Evolutionary conservation across 345 rosid genomes (phyloP).

Genomic region (Lumnitzera littorea): DNA sequence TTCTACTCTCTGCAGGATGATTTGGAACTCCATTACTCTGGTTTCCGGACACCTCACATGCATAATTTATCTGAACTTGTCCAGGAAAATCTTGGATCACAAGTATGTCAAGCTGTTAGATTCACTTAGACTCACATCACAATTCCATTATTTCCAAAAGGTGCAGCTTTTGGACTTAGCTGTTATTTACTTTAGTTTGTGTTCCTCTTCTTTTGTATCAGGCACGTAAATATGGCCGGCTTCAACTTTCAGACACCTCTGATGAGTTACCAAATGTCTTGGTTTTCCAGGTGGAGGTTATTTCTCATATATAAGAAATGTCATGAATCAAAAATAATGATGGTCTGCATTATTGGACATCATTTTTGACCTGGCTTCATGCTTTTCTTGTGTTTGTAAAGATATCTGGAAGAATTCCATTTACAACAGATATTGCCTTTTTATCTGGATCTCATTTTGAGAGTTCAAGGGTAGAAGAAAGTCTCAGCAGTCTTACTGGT

Average conservation of each 20-base stretch:
- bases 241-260: conserved; percentile 60
- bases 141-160: too few relatives aligned
- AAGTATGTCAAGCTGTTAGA: conserved; percentile 30
- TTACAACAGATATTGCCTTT: conserved; percentile 63
- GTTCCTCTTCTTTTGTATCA: conserved; percentile 18
- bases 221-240: conserved; percentile 35
- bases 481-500: conserved; percentile 71
- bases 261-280: conserved; percentile 51
- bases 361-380: conserved; percentile 3
- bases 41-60: conserved; percentile 77
- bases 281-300: conserved; percentile 67
- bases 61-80: conserved; percentile 80
- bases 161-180: background rate
- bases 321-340: too few relatives aligned
- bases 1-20: conserved; percentile 31
- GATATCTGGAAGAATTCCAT: conserved; percentile 63
- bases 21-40: conserved; percentile 67
- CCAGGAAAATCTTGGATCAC: conserved; percentile 44
- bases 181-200: conserved; percentile 9
- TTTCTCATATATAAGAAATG: too few relatives aligned
- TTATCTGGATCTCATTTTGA: conserved; percentile 46
- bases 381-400: conserved; percentile 18
- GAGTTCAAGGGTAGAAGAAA: conserved; percentile 42
- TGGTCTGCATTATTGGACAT: too few relatives aligned
- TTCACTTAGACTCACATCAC: too few relatives aligned